phyloP scores from a whole-genome alignment of 192 early-diverging fungal genomes.

The Backusella luteola region DNA sequence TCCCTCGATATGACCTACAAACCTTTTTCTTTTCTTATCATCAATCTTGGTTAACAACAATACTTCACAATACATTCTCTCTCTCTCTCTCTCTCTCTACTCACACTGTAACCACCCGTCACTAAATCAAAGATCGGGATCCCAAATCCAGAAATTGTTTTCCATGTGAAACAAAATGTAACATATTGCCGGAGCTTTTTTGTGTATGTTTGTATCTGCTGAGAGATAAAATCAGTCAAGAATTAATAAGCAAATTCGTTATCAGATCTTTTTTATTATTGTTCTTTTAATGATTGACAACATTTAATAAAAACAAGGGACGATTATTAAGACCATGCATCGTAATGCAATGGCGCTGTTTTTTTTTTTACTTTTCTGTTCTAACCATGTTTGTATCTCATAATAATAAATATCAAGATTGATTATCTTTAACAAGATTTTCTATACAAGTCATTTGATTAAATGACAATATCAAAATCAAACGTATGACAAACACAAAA shows the following conservation, averaged over 20 bases:
- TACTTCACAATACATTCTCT: no score
- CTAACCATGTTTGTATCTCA: no score
- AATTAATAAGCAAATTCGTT: background rate
- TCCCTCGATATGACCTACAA: no score
- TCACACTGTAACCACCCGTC: background rate
- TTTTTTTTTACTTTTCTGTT: background rate
- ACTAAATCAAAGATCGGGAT: background rate
- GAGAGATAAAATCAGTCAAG: background rate
- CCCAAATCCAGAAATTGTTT: background rate
- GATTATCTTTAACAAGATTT: background rate
- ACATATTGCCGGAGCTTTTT: background rate
- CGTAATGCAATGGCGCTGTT: background rate
- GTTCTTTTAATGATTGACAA: background rate
- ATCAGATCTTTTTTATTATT: background rate
- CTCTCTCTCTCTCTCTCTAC: background rate
- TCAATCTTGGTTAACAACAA: background rate
- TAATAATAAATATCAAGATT: background rate
- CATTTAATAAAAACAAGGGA: background rate
- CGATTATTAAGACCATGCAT: background rate
- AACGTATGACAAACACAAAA: background rate
- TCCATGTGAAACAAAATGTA: no score
- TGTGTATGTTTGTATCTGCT: background rate
- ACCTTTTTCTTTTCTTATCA: background rate
- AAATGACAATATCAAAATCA: background rate
- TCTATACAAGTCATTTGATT: background rate